Evolutionary conservation across 441 rosid genomes (phyloP).

Genomic region (Erodium trifolium): DNA sequence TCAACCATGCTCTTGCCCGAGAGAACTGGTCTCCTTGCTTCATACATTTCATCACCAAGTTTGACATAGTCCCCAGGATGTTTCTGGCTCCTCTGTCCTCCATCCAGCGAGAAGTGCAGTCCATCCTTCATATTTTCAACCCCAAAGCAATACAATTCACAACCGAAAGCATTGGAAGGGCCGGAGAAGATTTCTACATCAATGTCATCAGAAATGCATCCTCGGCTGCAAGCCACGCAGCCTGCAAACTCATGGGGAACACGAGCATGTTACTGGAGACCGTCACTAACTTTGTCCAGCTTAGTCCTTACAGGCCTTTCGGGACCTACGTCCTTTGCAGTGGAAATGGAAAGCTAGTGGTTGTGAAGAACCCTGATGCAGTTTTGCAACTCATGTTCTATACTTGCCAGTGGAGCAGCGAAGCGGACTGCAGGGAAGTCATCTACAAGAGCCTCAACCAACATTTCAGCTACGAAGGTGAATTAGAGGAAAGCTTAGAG

Average conservation of each 20-base stretch:
- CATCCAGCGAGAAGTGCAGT: conserved; percentile 23
- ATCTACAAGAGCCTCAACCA: conserved; percentile 37
- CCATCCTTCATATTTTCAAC: conserved; percentile 30
- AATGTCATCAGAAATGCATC: conserved; percentile 45
- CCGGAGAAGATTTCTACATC: conserved; percentile 23
- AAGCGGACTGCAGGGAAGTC: conserved; percentile 22
- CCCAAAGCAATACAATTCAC: conserved; percentile 9
- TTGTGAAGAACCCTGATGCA: conserved; percentile 56
- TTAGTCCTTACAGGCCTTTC: conserved; percentile 69
- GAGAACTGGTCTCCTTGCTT: conserved; percentile 67
- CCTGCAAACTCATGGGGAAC: conserved; percentile 51
- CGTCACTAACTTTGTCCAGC: conserved; percentile 40
- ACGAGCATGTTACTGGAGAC: conserved; percentile 50
- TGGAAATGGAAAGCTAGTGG: conserved; percentile 35
- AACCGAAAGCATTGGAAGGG: conserved; percentile 11
- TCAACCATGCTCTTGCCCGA: conserved; percentile 59
- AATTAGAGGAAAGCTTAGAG: conserved; percentile 28
- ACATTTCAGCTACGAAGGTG: conserved; percentile 37
- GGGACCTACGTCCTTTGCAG: conserved; percentile 61
- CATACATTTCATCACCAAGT: conserved; percentile 51
- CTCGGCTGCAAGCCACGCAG: conserved; percentile 38
- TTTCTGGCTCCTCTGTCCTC: conserved; percentile 46
- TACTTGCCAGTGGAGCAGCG: conserved; percentile 39
- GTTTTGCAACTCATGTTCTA: conserved; percentile 62
- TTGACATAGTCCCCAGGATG: conserved; percentile 66